These are phyloP conservation scores for Moesziomyces sp. DNA, from an alignment of 1,284 basidiomycete genomes.

Conservation along the genomic window DNA sequence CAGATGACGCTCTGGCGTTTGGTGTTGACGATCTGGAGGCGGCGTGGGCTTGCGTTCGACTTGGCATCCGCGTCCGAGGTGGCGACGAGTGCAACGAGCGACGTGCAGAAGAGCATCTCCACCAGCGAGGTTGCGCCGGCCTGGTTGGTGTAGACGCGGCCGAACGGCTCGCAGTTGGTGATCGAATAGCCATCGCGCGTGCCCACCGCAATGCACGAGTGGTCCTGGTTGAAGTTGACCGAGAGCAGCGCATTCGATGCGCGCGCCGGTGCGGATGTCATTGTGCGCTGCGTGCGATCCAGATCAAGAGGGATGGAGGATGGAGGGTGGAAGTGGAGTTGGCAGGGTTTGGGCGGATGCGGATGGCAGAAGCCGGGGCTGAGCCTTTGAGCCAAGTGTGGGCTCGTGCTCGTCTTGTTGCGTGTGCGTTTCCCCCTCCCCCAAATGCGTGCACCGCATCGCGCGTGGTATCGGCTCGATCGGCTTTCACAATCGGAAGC, in stretches of 20 bases:
- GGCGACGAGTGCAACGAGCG: slow-evolving; percentile 93
- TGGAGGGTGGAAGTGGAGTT: background rate
- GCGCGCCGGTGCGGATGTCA: slow-evolving; percentile 13
- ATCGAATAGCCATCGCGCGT: slow-evolving; percentile 96
- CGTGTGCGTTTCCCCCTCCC: too few relatives aligned
- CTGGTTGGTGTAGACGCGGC: slow-evolving; percentile 93
- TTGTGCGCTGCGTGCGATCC: slow-evolving; percentile 13
- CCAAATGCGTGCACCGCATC: too few relatives aligned
- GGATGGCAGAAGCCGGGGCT: background rate
- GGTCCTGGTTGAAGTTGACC: slow-evolving; percentile 62
- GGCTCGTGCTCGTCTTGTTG: slow-evolving; percentile 16
- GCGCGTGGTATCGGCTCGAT: too few relatives aligned
- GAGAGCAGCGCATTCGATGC: slow-evolving; percentile 50
- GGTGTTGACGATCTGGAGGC: slow-evolving; percentile 94
- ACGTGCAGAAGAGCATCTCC: slow-evolving; percentile 99
- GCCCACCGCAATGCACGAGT: slow-evolving; percentile 89
- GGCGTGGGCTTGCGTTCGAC: slow-evolving; percentile 76
- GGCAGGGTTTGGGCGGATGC: background rate
- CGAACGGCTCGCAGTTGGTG: slow-evolving; percentile 97
- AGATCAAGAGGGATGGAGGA: background rate
- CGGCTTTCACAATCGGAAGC: too few relatives aligned
- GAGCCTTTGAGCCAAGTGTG: background rate
- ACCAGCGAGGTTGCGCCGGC: slow-evolving; percentile 91
- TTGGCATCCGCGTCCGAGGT: slow-evolving; percentile 78
- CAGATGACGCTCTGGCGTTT: slow-evolving; percentile 99